Evolutionary conservation across 176 grass and related monocot genomes (phyloP), one percentile per base, ranked within the genome.

Genomic region (Juncus effusus): DNA sequence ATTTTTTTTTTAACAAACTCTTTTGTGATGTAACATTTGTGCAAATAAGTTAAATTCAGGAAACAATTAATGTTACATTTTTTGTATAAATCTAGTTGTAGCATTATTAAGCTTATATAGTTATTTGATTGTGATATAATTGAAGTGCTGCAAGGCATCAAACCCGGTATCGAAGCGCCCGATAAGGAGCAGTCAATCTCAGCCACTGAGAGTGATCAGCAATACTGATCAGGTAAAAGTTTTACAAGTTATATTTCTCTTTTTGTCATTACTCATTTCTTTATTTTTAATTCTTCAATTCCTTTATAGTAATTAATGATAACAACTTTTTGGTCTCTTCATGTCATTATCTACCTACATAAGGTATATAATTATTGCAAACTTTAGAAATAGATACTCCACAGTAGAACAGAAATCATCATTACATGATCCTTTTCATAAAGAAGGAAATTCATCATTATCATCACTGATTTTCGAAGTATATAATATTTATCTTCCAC

Each of bases 261-360:
- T 28, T 28, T 28, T 28, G 19, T 28, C 19, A 28, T 28, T 47
- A 47, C 6, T 47, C 4, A 47, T 47, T 47, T 47, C 4, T 47
- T 47, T 47, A 47, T 47, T 47, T 47, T 6, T 9, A 47, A 1
- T 6, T 47, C 2, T 47, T 47, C 9, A 47, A 9, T 47, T 6
- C 14, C 14, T 71, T 36, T 42, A 58, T 38, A 28, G 19, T 28
- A 28, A 28, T 40, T 56, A 59, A 71, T 71, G 35, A 71, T 71
- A 59, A 44, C 67, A 59, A 59, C 67, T 71, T 71, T 71, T 14
- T 58, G 67, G 36, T 71, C 13, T 56, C 53, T 71, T 16, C 51
- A 71, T 57, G 67, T 71, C 67, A n/a, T 51, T 71, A 41, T 71
- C 67, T 71, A 71, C 54, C 50, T 37, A 71, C 36, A 71, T 71